Conservation (phyloP, 305 asterid species). For the Solanum chacoense region DNA sequence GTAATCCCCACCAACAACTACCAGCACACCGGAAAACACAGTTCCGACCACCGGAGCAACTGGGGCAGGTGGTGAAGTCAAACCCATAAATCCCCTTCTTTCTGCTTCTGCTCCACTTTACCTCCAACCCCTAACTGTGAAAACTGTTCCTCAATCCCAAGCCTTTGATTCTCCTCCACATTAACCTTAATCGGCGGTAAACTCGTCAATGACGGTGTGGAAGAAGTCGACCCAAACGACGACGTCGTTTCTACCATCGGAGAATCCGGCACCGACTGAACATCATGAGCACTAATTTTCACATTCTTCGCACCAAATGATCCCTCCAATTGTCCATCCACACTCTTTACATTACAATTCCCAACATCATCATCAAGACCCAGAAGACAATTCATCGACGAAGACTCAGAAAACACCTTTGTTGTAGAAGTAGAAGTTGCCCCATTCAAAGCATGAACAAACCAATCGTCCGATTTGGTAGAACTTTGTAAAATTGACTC, state of each 20-base stretch:
- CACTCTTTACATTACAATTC: conserved; percentile 22
- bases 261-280: conserved; percentile 72
- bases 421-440: conserved; percentile 29
- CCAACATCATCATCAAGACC: conserved; percentile 64
- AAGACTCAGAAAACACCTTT: conserved; percentile 54
- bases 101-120: conserved; percentile 33
- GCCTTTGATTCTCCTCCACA: conserved; percentile 44
- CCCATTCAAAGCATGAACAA: conserved; percentile 63
- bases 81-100: conserved; percentile 15
- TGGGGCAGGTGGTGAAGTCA: conserved; percentile 24
- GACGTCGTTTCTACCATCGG: conserved; percentile 67
- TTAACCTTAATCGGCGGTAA: conserved; percentile 67
- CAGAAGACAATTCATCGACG: conserved; percentile 72
- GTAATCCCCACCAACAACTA: conserved; percentile 50
- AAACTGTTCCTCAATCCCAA: conserved; percentile 74
- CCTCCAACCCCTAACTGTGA: conserved; percentile 50
- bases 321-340: conserved; percentile 14
- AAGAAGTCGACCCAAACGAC: conserved; percentile 77
- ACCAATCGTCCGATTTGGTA: conserved; percentile 79
- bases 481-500: conserved; percentile 39
- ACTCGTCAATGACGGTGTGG: conserved; percentile 61
- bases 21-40: conserved; percentile 30
- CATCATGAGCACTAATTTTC: conserved; percentile 34
- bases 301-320: conserved; percentile 25
- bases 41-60: conserved; percentile 11